phyloP scores from a whole-genome alignment of 331 rosid species.

The Malus hybrid region DNA sequence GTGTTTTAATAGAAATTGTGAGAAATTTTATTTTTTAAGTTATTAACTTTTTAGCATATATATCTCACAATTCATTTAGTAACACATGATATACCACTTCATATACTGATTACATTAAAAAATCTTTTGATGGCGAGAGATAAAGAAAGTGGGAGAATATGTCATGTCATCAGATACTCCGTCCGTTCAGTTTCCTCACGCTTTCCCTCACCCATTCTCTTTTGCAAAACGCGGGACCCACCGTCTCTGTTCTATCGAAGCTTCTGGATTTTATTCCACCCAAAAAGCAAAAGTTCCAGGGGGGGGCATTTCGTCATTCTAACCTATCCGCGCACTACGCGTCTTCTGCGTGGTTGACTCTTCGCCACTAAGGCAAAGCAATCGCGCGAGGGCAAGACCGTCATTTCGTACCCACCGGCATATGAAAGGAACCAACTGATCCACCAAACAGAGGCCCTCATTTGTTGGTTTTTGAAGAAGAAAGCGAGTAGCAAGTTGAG shows the following conservation, averaged over 20 bases:
- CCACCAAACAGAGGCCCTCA: not conserved
- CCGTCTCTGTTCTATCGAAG: slow-evolving; percentile 2
- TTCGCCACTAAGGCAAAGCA: not conserved
- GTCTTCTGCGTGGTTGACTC: not conserved
- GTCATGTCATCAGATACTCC: not conserved
- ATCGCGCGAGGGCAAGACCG: not conserved
- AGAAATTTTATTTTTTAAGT: too few relatives aligned
- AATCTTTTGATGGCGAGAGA: not conserved
- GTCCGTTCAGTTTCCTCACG: not conserved
- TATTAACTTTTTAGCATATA: too few relatives aligned
- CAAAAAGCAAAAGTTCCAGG: too few relatives aligned
- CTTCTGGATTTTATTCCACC: not conserved
- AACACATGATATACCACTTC: too few relatives aligned
- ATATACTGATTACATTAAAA: too few relatives aligned
- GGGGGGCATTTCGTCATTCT: not conserved
- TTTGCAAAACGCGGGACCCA: not conserved
- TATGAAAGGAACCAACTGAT: not conserved
- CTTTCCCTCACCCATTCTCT: not conserved
- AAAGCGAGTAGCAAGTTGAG: not conserved
- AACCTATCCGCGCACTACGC: too few relatives aligned
- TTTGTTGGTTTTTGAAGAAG: not conserved
- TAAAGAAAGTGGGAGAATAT: not conserved
- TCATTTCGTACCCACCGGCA: not conserved
- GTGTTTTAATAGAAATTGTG: too few relatives aligned
- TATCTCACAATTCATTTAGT: too few relatives aligned